Evolutionary conservation across 1,284 basidiomycete genomes (phyloP).

Genomic region (Cutaneotrichosporon dermatis): DNA sequence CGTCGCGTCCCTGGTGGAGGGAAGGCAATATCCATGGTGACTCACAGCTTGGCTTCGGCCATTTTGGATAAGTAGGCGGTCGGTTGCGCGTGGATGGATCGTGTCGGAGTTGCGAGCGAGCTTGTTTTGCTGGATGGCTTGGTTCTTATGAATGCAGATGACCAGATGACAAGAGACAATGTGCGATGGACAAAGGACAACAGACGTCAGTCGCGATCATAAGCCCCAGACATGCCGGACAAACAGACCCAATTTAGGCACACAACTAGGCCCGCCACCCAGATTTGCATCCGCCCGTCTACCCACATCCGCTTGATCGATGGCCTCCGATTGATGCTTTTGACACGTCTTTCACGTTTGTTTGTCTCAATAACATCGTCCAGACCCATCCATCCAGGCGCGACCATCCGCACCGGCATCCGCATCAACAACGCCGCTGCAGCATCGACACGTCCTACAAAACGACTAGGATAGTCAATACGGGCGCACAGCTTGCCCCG

Average conservation of each 20-base stretch:
- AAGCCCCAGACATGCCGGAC: not conserved
- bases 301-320: not conserved
- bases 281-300: not conserved
- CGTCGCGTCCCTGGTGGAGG: not conserved
- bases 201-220: not conserved
- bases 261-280: not conserved
- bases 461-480: too few species aligned
- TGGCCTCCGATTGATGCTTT: not conserved
- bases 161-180: not conserved
- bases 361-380: slow-evolving; percentile 1
- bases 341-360: slow-evolving; percentile 7
- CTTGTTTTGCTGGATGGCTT: not conserved
- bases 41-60: slow-evolving; percentile 26
- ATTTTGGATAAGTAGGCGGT: not conserved
- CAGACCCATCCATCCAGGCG: not conserved
- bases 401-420: not conserved
- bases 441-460: not conserved
- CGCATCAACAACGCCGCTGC: not conserved
- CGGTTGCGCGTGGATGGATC: too few species aligned
- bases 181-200: not conserved
- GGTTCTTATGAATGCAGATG: not conserved
- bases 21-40: not conserved
- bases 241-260: not conserved
- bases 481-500: too few species aligned
- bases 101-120: too few species aligned